Evolutionary conservation across 1,284 basidiomycete genomes (phyloP), one percentile per base, ranked within the genome.

Genomic region (Pseudozyma flocculosa): DNA sequence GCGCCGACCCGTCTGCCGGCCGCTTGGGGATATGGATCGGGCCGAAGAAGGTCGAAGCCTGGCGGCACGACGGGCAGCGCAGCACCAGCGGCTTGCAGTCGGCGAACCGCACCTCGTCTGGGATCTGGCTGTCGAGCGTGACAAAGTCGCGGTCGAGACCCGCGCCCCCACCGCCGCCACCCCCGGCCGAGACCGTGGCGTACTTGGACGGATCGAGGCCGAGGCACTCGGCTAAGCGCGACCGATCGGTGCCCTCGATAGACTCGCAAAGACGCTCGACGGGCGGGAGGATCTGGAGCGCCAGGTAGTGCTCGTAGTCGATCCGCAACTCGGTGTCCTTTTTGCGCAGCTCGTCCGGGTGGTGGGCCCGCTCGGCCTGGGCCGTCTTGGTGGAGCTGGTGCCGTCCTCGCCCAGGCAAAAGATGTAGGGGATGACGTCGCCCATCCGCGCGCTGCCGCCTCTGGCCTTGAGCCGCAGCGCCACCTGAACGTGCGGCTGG

Each of bases 401-500:
- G 29, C 89, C 89, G 53, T 87, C 87, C 18, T 87, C 85, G 4
- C 85, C 84, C 1, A 90, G 70, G 75, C 94, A 98, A 75, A 98
- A 96, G 49, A 98, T 85, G 78, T 98, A 99, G 0, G 93, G 87
- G 59, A 99, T 90, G 54, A 99, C 93, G 78, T 97, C 93, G 44
- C 94, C 92, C 3, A 84, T 85, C 36, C 88, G 86, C 0, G 90
- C 88, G 18, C 85, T 85, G 4, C 85, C 85, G 29, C 92, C 92
- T 65, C 86, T 88, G 2, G 86, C 84, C 79, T 93, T 94, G 87
- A 95, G 87, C 26, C 90, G 85, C 53, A 95, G 81, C 0, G 94
- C 94, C 14, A 99, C 95, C 72, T 96, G 92, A 1, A 98, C 95
- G 73, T 98, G 95, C 1, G 94, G 94, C 71, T 94, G 92, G 39